These are phyloP conservation scores for Mycena capillaripes DNA, from an alignment of 768 basidiomycete genomes.

Conservation along the genomic window DNA sequence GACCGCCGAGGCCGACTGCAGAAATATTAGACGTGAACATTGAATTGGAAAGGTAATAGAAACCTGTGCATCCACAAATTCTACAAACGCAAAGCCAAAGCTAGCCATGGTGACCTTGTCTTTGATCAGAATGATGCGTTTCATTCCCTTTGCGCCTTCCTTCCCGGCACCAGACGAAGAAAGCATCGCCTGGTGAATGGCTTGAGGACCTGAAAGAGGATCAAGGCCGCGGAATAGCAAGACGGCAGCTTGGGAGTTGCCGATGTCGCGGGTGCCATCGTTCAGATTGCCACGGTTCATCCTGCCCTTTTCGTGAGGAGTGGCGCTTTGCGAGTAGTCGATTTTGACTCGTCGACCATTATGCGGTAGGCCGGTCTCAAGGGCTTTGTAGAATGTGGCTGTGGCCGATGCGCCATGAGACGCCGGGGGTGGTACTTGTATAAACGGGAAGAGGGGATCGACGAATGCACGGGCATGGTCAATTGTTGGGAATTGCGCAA, in stretches of 20 bases:
- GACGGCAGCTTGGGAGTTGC: conserved; percentile 84
- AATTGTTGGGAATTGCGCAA: conserved; percentile 90
- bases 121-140: conserved; percentile 88
- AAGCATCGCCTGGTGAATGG: conserved; percentile 87
- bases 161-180: conserved; percentile 83
- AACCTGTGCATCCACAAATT: conserved; percentile 89
- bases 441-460: conserved; percentile 90
- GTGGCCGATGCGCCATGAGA: conserved; percentile 88
- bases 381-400: conserved; percentile 78
- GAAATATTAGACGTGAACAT: conserved; percentile 26
- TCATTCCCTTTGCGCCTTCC: conserved; percentile 89
- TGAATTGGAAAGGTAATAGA: background rate
- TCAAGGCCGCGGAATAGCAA: conserved; percentile 94
- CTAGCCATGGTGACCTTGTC: conserved; percentile 90
- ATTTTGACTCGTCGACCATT: conserved; percentile 93
- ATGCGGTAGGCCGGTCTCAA: conserved; percentile 78
- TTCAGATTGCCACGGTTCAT: conserved; percentile 76
- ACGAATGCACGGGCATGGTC: conserved; percentile 94
- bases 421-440: conserved; percentile 92
- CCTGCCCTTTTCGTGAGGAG: conserved; percentile 76
- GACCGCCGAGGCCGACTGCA: conserved; percentile 84
- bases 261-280: conserved; percentile 97
- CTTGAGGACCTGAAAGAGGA: conserved; percentile 87
- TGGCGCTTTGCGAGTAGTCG: conserved; percentile 92
- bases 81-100: conserved; percentile 96